Conservation (phyloP, 371 early-diverging fungal species). For the Saksenaea oblongispora region DNA sequence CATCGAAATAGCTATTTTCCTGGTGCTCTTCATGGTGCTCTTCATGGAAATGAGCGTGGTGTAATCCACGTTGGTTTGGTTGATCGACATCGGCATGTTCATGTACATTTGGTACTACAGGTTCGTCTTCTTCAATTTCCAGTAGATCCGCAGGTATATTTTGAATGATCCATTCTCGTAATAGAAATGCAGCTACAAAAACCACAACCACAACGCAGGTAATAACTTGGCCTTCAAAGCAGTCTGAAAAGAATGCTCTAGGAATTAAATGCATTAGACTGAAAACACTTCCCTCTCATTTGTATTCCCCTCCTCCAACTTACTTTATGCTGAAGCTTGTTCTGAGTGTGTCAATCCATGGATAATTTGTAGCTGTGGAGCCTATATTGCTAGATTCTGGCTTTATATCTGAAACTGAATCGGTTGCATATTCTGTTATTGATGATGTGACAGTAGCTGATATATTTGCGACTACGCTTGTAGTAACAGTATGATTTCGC, state of each 20-base stretch:
- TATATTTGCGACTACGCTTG: not conserved
- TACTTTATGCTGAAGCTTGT: slow-evolving; percentile 1
- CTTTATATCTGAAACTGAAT: not conserved
- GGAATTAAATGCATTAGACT: not conserved
- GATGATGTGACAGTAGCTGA: not conserved
- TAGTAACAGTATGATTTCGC: not conserved
- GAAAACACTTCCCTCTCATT: not conserved
- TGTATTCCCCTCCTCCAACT: not conserved
- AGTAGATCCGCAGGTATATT: slow-evolving; percentile 41
- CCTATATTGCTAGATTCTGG: not conserved
- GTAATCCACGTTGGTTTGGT: not conserved
- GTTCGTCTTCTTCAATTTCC: slow-evolving; percentile 11
- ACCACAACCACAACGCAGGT: slow-evolving; percentile 69
- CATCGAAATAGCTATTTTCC: slow-evolving; percentile 7
- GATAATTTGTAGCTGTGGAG: not conserved
- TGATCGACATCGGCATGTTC: not conserved
- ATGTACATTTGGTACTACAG: not conserved
- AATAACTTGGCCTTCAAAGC: slow-evolving; percentile 83
- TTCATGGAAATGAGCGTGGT: not conserved
- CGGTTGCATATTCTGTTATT: not conserved
- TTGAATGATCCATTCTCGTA: slow-evolving; percentile 85
- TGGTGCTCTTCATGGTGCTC: not conserved
- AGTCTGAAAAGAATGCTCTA: slow-evolving; percentile 71
- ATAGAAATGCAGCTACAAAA: slow-evolving; percentile 71
- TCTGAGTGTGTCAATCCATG: not conserved